A percentile compares a stretch with the other conserved stretches of the same genome.
Evolutionary conservation across 179 eudicot genomes (phyloP).

Genomic region (Sideroxylon spinosum): DNA sequence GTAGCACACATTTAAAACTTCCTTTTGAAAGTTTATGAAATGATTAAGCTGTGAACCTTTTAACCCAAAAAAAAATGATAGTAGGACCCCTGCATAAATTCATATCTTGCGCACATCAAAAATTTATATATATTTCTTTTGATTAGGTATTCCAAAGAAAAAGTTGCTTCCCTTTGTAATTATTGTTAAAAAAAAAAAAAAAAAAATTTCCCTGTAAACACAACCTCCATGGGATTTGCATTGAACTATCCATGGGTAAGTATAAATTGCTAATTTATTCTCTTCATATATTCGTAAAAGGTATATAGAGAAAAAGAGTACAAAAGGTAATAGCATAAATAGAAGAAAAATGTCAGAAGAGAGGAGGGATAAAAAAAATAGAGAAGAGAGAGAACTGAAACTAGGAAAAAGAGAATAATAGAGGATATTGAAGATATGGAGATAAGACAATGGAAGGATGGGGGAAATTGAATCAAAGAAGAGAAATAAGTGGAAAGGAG

Average conservation of each 20-base stretch:
- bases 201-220: too few relatives aligned
- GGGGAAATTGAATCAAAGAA: not conserved
- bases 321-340: not conserved
- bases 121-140: too few relatives aligned
- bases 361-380: not conserved
- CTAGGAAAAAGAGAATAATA: not conserved
- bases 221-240: too few relatives aligned
- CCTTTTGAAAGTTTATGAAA: too few relatives aligned
- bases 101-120: too few relatives aligned
- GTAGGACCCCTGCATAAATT: too few relatives aligned
- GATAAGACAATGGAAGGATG: not conserved
- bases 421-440: not conserved
- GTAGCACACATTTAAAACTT: too few relatives aligned
- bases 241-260: not conserved
- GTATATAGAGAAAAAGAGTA: not conserved
- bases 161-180: too few relatives aligned
- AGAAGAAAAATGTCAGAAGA: not conserved
- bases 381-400: not conserved
- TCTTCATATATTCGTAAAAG: not conserved
- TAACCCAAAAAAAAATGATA: too few relatives aligned
- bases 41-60: too few relatives aligned
- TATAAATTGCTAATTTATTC: not conserved
- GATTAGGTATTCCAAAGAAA: too few relatives aligned
- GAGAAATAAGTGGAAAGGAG: not conserved
- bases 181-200: too few relatives aligned